Evolutionary conservation across 352 stramenopile species (phyloP).

Genomic region (Phytopythium aichiense): DNA sequence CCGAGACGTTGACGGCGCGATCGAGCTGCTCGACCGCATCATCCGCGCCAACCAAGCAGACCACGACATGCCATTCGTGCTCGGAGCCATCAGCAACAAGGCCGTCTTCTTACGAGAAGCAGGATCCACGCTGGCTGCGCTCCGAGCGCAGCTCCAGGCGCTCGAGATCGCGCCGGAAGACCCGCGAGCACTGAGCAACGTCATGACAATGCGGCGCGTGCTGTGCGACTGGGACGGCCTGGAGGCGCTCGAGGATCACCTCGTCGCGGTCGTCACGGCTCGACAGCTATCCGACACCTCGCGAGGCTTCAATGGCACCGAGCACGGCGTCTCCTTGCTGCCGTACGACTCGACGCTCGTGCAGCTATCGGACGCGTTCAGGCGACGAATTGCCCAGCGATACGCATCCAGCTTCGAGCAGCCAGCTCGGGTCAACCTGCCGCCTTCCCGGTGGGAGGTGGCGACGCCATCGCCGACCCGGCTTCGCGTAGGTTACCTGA

Average conservation of each 20-base stretch:
- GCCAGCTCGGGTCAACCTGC: constrained; percentile 24
- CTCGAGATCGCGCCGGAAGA: constrained; percentile 28
- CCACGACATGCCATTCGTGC: constrained; percentile 8
- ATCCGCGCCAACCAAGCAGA: constrained; percentile 17
- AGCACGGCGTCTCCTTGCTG: constrained; percentile 26
- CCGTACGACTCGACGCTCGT: constrained; percentile 77
- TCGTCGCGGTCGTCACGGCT: constrained; percentile 23
- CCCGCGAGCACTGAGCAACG: constrained; percentile 37
- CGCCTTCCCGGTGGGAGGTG: constrained; percentile 14
- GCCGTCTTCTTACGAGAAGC: constrained; percentile 59
- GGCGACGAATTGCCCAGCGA: constrained; percentile 38
- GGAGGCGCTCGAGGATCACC: constrained; percentile 39
- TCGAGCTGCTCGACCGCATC: constrained; percentile 41
- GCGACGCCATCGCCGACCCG: constrained; percentile 4
- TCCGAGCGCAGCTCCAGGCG: constrained; percentile 39
- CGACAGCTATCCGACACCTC: constrained; percentile 11
- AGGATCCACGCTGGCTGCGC: constrained; percentile 27
- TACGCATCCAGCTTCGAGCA: constrained; percentile 33
- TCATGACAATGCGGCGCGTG: constrained; percentile 43
- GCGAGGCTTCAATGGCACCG: not conserved
- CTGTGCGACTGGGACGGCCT: constrained; percentile 59
- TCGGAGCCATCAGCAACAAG: constrained; percentile 68
- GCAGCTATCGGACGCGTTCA: constrained; percentile 37
- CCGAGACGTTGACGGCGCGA: constrained; percentile 27
- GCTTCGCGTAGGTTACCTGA: constrained; percentile 83